These are phyloP conservation scores for Castanea sativa DNA, from an alignment of 306 rosid species.

Conservation along the genomic window DNA sequence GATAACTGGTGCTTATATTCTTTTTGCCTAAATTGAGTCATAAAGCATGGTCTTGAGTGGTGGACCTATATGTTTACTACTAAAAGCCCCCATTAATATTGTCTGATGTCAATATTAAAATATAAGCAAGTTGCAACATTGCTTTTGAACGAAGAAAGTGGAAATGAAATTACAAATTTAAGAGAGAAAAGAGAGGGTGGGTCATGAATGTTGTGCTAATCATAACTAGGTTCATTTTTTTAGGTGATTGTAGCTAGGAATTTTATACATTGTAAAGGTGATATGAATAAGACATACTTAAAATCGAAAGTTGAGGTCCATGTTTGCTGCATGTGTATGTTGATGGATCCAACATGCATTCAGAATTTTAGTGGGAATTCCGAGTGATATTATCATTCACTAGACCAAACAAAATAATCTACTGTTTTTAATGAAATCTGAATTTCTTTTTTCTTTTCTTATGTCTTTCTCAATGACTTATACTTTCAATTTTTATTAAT, in stretches of 20 bases:
- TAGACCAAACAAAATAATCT: no score
- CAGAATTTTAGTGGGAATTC: background rate
- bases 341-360: background rate
- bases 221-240: background rate
- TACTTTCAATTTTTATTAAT: no score
- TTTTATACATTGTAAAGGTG: background rate
- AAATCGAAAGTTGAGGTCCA: background rate
- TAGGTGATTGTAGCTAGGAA: background rate
- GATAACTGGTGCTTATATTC: background rate
- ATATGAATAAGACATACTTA: background rate
- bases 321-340: slow-evolving; percentile 12
- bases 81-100: background rate
- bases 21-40: background rate
- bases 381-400: background rate
- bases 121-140: slow-evolving; percentile 9
- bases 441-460: background rate
- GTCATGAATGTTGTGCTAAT: background rate
- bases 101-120: background rate
- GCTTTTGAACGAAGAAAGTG: background rate
- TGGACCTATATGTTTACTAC: background rate
- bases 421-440: background rate
- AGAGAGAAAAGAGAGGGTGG: background rate
- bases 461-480: no score
- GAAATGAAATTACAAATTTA: background rate
- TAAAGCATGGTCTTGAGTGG: slow-evolving; percentile 7